phyloP scores from a whole-genome alignment of 2,329 filamentous ascomycete species.

The Emmonsiellopsis sp. region DNA sequence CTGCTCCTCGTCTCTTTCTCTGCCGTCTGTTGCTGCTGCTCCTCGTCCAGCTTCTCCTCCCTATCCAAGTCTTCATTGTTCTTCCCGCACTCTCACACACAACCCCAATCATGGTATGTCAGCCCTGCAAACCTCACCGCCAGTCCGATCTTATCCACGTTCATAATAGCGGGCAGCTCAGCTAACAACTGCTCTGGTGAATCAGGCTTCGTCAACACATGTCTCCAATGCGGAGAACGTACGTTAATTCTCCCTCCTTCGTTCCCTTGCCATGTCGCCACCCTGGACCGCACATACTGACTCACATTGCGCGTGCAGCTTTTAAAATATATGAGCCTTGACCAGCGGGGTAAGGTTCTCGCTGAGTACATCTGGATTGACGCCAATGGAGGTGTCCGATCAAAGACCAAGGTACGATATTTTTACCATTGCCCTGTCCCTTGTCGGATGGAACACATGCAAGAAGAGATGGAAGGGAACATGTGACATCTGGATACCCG shows the following conservation, averaged over 20 bases:
- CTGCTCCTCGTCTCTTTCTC: neutral
- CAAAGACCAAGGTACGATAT: conserved; percentile 83
- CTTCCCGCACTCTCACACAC: conserved; percentile 10
- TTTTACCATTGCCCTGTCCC: conserved; percentile 7
- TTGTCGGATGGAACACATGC: conserved; percentile 1
- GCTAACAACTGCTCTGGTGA: neutral
- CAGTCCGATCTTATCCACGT: no score
- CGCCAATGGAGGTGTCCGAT: conserved; percentile 69
- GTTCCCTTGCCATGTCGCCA: conserved; percentile 3
- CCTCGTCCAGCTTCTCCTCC: no score
- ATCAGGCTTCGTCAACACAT: conserved; percentile 32
- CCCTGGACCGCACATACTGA: neutral
- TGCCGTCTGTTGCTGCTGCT: no score
- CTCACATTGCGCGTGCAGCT: conserved; percentile 21
- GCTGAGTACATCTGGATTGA: conserved; percentile 98
- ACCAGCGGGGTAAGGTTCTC: conserved; percentile 81
- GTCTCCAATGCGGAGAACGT: conserved; percentile 41
- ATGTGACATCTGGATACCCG: no score
- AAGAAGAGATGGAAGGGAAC: no score
- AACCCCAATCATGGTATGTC: conserved; percentile 4
- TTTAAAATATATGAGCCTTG: conserved; percentile 76
- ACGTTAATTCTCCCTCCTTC: conserved; percentile 22
- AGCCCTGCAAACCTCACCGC: conserved; percentile 4
- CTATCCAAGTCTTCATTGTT: no score
- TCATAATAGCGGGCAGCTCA: neutral